Evolutionary conservation across 331 rosid species (phyloP), one percentile per base, ranked within the genome.

Genomic region (Pyrus hybrid): DNA sequence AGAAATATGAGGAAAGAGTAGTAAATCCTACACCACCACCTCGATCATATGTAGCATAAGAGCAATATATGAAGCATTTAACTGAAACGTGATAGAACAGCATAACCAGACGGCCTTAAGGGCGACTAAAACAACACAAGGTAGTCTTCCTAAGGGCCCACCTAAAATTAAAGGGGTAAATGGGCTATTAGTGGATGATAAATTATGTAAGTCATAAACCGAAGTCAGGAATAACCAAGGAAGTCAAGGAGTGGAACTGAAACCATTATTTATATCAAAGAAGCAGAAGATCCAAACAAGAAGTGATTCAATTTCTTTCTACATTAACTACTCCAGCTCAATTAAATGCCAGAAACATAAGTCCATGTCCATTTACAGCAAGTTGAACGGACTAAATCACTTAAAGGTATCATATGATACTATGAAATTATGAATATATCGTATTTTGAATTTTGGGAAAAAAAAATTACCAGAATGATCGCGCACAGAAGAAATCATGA

Each of bases 401-500:
- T 51, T 17, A 6, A 51, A 17, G 57, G 21, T 18, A 17, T 51
- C 10, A 51, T 18, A 18, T 2, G 0, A 51, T 21, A 37, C 51
- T 32, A 66, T 23, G 56, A 17, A 65, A 65, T 23, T 25, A 77
- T 62, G 35, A 62, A 28, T 28, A 16, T 28, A 41, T 10, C 13
- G 45, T 41, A 10, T 37, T 41, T 0, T 2, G 67, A 17, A 14
- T 63, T 63, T 26, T 63, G 3, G 37, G n/a, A 4, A 3, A 13
- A 26, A 57, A 21, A 14, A 13, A 4, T 4, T 86, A 87, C 90
- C 88, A 6, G 88, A 87, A 75, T 75, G 80, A 73, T 80, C 80
- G 20, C 79, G 80, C 70, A 64, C 82, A 18, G 90, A 83, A 53
- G 90, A 87, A 74, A 86, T 84, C 90, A 87, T 87, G 81, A 81